Base-by-base conservation (phyloP, 2,329 filamentous ascomycete species). In the Camillea tinctor region DNA sequence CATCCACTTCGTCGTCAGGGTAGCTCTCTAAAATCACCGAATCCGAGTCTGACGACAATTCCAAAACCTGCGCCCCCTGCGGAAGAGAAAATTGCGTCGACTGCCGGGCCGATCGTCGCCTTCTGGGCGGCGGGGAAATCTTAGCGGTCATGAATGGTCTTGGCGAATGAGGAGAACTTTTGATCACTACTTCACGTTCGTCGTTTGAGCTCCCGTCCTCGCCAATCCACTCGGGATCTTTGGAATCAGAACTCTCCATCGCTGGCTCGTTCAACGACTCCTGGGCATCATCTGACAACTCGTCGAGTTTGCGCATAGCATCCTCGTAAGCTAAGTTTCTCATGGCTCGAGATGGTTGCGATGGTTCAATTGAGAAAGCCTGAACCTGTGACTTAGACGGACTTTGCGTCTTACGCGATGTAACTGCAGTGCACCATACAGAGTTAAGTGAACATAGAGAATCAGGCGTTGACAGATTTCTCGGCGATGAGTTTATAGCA, bases 301-400 rank as follows among this genome's bases (percentile, higher is more conserved):
- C 67, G 22, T 81, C 80, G 1, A 80, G 64, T 24, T 70, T 77
- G 24, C 73, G 74, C 75, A 81, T 81, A 11, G 73, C 76, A 56
- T 78, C 78, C 44, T 81, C 75, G 55, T 81, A 81, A 13, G 77
- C 78, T 2, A 65, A 36, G 56, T 80, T 73, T 5, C 58, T 66
- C 52, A 59, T 59, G 1, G 65, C 60, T 19, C 61, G 64, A 3
- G 62, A 59, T 17, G 57, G 54, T 26, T 59, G 68, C 54, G 71
- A 68, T 2, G 67, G 62, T 30, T 73, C 72, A 2, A 71, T 61
- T 6, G 73, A 71, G 51, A 69, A 61, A 2, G 70, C 62, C 0
- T 68, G 67, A 3, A 70, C 62, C 0, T 68, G 67, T 3, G 68
- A 68, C 52, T 71, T 75, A 1, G 64, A 64, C 11, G 74, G 70